Conservation (phyloP, 768 basidiomycete species). For the Kondoa malvinella region DNA sequence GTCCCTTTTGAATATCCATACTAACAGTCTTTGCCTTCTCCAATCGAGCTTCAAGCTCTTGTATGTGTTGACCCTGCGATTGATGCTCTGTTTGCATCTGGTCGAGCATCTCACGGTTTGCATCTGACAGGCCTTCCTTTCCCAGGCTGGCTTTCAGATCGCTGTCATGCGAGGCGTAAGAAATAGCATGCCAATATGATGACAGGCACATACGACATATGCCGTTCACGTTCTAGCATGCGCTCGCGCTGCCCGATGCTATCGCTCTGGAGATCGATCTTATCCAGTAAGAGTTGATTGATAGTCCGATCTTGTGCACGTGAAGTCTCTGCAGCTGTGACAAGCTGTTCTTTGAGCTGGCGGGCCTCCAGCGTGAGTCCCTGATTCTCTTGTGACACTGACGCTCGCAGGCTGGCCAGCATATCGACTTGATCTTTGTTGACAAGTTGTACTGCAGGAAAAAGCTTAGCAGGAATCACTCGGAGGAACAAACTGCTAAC, state of each 20-base stretch:
- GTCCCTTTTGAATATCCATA: conserved; percentile 69
- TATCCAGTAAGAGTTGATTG: conserved; percentile 68
- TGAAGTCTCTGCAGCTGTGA: conserved; percentile 61
- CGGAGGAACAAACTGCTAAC: conserved; percentile 36
- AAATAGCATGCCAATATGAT: neutral
- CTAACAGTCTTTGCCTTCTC: conserved; percentile 42
- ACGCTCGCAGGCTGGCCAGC: conserved; percentile 64
- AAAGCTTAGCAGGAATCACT: neutral
- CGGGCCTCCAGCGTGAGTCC: conserved; percentile 53
- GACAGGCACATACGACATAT: conserved; percentile 48
- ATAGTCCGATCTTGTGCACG: conserved; percentile 79
- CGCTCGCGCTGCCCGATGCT: conserved; percentile 76
- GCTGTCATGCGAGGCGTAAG: no score
- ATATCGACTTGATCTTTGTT: conserved; percentile 89
- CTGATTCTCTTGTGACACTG: conserved; percentile 71
- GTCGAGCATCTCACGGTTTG: conserved; percentile 49
- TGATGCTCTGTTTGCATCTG: conserved; percentile 4
- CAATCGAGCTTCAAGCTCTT: conserved; percentile 6
- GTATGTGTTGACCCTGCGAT: neutral
- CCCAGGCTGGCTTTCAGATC: conserved; percentile 36
- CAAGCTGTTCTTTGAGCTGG: conserved; percentile 48
- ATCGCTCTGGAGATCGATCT: conserved; percentile 73
- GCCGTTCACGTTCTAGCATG: conserved; percentile 69
- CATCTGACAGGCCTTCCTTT: conserved; percentile 64
- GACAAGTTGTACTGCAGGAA: conserved; percentile 43